A percentile compares a stretch with the other conserved stretches of the same genome.
Evolutionary conservation across 73 alveolate species (phyloP).

Genomic region (Tetrahymena elliotti): DNA sequence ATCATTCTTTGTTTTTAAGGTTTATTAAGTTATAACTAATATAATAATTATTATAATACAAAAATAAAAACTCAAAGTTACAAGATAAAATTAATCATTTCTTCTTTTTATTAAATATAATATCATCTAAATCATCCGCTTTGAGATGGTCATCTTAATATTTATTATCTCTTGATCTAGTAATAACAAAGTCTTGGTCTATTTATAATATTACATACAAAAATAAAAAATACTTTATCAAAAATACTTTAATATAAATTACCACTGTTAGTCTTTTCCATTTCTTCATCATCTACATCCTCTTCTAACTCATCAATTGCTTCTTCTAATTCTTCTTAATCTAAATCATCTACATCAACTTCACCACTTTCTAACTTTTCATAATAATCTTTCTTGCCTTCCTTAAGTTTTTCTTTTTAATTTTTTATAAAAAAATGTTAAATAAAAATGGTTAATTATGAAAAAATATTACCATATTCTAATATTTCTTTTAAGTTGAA

Average conservation of each 20-base stretch:
- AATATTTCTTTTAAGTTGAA: not conserved
- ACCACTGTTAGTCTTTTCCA: not conserved
- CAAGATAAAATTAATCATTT: not conserved
- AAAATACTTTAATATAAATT: not conserved
- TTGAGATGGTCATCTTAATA: not conserved
- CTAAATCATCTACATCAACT: not conserved
- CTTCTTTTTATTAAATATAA: not conserved
- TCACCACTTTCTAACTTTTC: not conserved
- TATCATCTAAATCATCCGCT: not conserved
- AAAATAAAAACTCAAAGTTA: not conserved
- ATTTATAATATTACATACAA: not conserved
- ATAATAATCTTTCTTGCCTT: not conserved
- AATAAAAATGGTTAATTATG: not conserved
- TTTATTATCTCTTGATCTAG: not conserved
- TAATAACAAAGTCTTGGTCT: not conserved
- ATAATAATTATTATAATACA: not conserved
- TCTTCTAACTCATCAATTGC: not conserved
- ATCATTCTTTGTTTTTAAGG: too few relatives aligned
- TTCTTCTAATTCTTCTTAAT: not conserved
- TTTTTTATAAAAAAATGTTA: not conserved
- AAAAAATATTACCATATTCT: not conserved
- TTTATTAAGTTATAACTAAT: not conserved
- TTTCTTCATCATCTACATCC: not conserved
- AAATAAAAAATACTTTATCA: not conserved
- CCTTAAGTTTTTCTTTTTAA: not conserved